These are phyloP conservation scores for Lichtheimia corymbifera DNA, from an alignment of 371 early-diverging fungal genomes.

Conservation along the genomic window DNA sequence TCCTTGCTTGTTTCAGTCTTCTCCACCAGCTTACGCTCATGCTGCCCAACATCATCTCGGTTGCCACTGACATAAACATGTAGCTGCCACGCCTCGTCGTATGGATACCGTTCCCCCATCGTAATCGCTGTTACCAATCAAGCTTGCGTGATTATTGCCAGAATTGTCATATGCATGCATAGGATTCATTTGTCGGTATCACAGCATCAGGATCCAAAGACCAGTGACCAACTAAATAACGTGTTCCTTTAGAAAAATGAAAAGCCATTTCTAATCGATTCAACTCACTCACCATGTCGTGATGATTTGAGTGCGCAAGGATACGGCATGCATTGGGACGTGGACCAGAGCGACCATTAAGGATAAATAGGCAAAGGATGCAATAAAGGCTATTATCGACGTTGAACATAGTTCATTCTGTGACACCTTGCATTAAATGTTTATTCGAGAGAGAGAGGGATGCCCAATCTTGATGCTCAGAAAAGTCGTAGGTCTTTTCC, in stretches of 20 bases:
- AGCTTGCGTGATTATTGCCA: slow-evolving; percentile 35
- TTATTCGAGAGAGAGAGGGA: slow-evolving; percentile 49
- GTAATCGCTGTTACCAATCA: slow-evolving; percentile 31
- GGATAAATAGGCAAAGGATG: slow-evolving; percentile 36
- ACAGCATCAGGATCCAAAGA: slow-evolving; percentile 15
- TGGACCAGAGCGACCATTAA: slow-evolving; percentile 33
- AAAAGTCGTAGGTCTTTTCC: slow-evolving; percentile 46
- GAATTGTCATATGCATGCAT: slow-evolving; percentile 36
- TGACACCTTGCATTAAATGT: slow-evolving; percentile 39
- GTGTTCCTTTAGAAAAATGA: background rate
- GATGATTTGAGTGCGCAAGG: slow-evolving; percentile 17
- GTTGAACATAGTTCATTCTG: slow-evolving; percentile 32
- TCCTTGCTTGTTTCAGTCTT: slow-evolving; percentile 24
- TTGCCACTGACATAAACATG: slow-evolving; percentile 37
- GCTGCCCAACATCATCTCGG: slow-evolving; percentile 19
- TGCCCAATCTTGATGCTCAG: slow-evolving; percentile 47
- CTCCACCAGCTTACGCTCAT: slow-evolving; percentile 53
- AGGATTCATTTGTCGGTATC: slow-evolving; percentile 19
- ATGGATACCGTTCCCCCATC: slow-evolving; percentile 19
- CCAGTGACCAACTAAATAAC: slow-evolving; percentile 39
- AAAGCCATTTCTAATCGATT: background rate
- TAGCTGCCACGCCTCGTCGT: slow-evolving; percentile 38
- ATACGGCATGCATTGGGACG: slow-evolving; percentile 35
- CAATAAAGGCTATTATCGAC: slow-evolving; percentile 53
- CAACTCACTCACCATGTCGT: slow-evolving; percentile 33